These are phyloP conservation scores for Candida suzukii DNA, from an alignment of 805 yeast species.

Conservation along the genomic window DNA sequence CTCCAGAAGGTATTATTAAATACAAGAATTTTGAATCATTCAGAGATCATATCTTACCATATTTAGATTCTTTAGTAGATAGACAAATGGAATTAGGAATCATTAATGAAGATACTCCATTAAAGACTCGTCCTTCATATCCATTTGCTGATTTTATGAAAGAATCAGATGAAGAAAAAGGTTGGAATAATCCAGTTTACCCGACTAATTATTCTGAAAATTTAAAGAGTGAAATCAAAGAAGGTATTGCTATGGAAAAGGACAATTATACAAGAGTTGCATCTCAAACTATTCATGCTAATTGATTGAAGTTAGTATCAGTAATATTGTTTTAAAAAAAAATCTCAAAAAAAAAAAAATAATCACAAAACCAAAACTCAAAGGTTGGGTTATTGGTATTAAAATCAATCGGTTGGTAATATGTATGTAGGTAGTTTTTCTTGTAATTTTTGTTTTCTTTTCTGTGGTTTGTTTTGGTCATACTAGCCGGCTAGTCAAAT, in stretches of 20 bases:
- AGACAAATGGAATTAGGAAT: conserved; percentile 53
- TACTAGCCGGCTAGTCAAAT: too few species aligned
- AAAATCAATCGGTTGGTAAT: too few species aligned
- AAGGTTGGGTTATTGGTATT: too few species aligned
- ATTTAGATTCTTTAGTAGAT: conserved; percentile 48
- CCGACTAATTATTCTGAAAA: conserved; percentile 17
- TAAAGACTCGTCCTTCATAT: conserved; percentile 51
- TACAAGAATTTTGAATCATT: conserved; percentile 56
- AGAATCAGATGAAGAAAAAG: conserved; percentile 27
- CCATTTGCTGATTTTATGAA: conserved; percentile 55
- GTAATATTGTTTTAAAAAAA: too few species aligned
- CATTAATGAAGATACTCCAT: conserved; percentile 46
- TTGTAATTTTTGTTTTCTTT: too few species aligned
- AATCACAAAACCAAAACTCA: too few species aligned
- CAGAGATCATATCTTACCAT: conserved; percentile 52
- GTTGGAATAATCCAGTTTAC: conserved; percentile 33
- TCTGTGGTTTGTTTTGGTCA: too few species aligned
- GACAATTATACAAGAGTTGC: conserved; percentile 11
- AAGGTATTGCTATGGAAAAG: conserved; percentile 15
- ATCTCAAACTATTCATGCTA: too few species aligned
- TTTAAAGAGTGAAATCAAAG: conserved; percentile 17
- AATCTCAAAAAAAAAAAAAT: too few species aligned
- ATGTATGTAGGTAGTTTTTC: too few species aligned
- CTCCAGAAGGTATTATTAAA: conserved; percentile 56
- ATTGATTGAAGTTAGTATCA: too few species aligned